Evolutionary conservation across 2,329 filamentous ascomycete species (phyloP), one percentile per base, ranked within the genome.

Genomic region (Metarhizium sp.): DNA sequence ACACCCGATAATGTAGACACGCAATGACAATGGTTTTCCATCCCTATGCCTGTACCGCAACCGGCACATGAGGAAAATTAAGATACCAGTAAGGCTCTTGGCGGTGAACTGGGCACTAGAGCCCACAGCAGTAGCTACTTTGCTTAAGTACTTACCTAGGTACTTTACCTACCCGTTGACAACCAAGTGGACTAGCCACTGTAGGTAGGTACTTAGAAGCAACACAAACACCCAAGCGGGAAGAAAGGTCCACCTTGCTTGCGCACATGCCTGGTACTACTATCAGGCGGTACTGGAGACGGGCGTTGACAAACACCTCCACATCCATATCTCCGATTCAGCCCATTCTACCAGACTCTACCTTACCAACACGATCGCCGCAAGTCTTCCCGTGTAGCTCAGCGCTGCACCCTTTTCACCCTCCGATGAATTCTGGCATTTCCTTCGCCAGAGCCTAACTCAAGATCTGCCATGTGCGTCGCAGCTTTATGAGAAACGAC

Each of bases 401-500:
- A 46, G 18, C 43, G 18, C 43, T 46, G n/a, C 43, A 25, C 16
- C 18, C 18, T 6, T 7, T 30, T 32, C 20, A 34, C 16, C 42
- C 13, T 48, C 30, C 20, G 40, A 50, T 38, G 14, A 52, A 43
- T n/a, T 18, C n/a, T 18, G 6, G 7, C 2, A 34, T 34, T 20
- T 36, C 6, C 7, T 5, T 56, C 10, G 18, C 3, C 43, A 36
- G 25, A 30, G 38, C 7, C 48, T 18, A 40, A 30, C 40, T 25
- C 8, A 32, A 43, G 14, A 43, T 40, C 14, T 49, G 54, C 46
- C 54, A 56, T 56, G 54, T 53, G 16, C 48, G 43, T 45, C 13
- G 29, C 16, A 40, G 36, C 48, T 50, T 51, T 36, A 56, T 56
- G 54, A 53, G 16, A 38, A 38, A 53, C 50, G 46, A 52, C 30